Evolutionary conservation across 2,329 filamentous ascomycete species (phyloP), one percentile per base, ranked within the genome.

Genomic region (Cyanodermella asteris): DNA sequence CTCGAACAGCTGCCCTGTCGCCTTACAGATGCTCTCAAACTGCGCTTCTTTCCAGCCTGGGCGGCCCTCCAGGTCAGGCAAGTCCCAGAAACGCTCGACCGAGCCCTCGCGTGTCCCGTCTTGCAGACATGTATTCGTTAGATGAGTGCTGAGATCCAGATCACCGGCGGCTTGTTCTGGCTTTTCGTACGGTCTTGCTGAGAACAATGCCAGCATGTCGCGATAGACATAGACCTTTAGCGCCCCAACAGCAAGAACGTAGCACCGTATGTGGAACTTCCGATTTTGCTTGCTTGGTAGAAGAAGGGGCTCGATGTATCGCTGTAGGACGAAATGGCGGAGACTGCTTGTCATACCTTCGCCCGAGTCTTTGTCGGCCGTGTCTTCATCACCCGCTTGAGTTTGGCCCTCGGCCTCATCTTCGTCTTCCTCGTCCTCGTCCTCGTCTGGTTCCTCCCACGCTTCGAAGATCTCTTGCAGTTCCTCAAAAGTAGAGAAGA

Each of bases 61-160:
- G 3, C 29, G 5, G 2, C 25, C 18, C 40, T 37, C 7, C 13
- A 43, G 32, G 14, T 45, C 43, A 1, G 63, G 56, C 0, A 93
- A 51, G 5, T 61, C 54, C 70, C 75, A 87, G 55, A 91, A 91
- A 1, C 64, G 54, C 6, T 61, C 60, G 7, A 91, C 81, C 9
- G 64, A 68, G 25, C 68, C 70, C 34, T 68, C 63, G 31, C 64
- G 53, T 13, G 43, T 16, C 12, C 51, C 55, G 27, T 63, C 61
- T 45, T 94, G 87, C 2, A 93, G 65, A 45, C 87, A 97, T 3
- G 87, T 94, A 46, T 97, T 97, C 22, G 87, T 97, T 3, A 97
- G 61, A 43, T 93, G 87, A 1, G 70, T 61, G 24, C 68, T 66
- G 5, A 91, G 63, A 36, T 73, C 59, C 5, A 49, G 40, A 16